These are phyloP conservation scores for Fusarium fujikuroi DNA, from an alignment of 2,329 filamentous ascomycete species.

Conservation along the genomic window DNA sequence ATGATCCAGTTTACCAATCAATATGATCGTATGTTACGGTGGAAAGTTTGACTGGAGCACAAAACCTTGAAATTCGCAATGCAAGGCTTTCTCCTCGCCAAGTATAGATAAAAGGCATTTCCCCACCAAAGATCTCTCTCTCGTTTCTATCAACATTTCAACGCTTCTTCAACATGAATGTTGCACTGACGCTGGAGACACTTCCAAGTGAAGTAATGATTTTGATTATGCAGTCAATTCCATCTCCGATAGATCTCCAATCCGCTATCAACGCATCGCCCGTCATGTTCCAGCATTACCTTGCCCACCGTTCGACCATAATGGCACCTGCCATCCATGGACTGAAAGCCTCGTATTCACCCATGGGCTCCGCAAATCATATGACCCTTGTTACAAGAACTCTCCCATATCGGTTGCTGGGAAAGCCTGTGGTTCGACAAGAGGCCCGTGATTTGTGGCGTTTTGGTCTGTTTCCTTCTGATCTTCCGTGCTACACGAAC, in stretches of 20 bases:
- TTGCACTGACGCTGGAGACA: background rate
- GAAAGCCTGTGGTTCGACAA: too few relatives aligned
- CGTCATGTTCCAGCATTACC: background rate
- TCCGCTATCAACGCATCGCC: background rate
- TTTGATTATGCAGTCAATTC: background rate
- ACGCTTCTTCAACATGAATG: background rate
- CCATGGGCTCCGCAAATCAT: fast-evolving
- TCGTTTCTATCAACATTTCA: too few relatives aligned
- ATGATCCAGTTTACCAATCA: background rate
- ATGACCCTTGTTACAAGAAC: too few relatives aligned
- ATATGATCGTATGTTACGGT: fast-evolving
- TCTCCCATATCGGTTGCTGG: background rate
- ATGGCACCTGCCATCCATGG: too few relatives aligned
- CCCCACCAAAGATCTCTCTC: too few relatives aligned
- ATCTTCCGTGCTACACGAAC: background rate
- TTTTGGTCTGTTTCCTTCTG: too few relatives aligned
- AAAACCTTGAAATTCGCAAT: background rate
- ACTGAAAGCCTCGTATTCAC: background rate
- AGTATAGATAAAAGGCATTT: background rate
- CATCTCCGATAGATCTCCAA: background rate
- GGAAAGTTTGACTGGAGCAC: background rate
- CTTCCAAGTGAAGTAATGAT: background rate
- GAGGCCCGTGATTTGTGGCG: background rate
- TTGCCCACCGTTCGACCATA: background rate
- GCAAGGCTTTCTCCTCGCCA: background rate